A percentile compares a stretch with the other conserved stretches of the same genome.
phyloP scores from a whole-genome alignment of 345 rosid species.

The Pistacia integerrima region DNA sequence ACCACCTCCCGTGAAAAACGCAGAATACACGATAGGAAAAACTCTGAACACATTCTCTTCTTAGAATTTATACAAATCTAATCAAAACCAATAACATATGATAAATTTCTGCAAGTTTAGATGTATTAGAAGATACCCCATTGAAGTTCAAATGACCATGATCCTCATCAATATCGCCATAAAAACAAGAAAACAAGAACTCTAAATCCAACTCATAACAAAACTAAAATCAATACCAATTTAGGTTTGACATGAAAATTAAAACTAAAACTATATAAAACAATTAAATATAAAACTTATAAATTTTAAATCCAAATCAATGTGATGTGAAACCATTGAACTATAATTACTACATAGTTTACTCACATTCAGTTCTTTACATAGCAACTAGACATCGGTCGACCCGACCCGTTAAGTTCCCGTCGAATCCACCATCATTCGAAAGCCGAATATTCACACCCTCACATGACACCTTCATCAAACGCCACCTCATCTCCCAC shows the following conservation, averaged over 20 bases:
- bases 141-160: background rate
- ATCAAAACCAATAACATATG: background rate
- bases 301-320: background rate
- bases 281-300: background rate
- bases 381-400: constrained; percentile 9
- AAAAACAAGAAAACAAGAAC: background rate
- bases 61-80: background rate
- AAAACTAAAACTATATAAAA: background rate
- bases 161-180: background rate
- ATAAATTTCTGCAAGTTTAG: background rate
- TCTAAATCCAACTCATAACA: background rate
- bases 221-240: background rate
- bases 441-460: constrained; percentile 16
- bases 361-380: background rate
- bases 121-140: background rate
- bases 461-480: constrained; percentile 10
- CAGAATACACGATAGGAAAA: background rate
- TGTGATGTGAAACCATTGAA: background rate
- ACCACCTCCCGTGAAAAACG: background rate
- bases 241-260: background rate
- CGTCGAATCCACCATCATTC: constrained; percentile 12
- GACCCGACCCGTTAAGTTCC: constrained; percentile 4
- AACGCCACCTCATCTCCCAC: constrained; percentile 22
- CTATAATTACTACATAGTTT: background rate
- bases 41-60: background rate